Conservation (phyloP, 176 grass and related monocot species). For the Rhynchospora tenuis region DNA sequence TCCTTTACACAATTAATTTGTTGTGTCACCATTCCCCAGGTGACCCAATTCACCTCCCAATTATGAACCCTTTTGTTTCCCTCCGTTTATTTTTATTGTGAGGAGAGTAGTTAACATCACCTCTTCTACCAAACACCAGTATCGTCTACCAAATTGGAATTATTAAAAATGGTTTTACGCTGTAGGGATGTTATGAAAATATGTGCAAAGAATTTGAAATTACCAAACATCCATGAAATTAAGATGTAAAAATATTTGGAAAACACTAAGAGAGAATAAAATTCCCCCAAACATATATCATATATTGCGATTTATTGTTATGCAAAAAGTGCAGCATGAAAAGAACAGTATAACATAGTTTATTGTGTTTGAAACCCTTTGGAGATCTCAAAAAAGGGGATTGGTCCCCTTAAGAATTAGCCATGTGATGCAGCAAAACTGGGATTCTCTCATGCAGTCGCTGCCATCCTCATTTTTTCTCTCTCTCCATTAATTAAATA, state of each 20-base stretch:
- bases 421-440: slow-evolving; percentile 1
- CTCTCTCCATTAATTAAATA: background rate
- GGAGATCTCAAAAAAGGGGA: slow-evolving; percentile 4
- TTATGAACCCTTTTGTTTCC: background rate
- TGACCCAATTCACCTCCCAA: background rate
- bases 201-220: too few species aligned
- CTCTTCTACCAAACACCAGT: too few species aligned
- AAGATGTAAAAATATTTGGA: background rate
- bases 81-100: too few species aligned
- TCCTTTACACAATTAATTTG: background rate
- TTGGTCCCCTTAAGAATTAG: slow-evolving; percentile 2
- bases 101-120: too few species aligned
- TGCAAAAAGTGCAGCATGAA: background rate
- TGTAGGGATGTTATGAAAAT: too few species aligned
- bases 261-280: background rate
- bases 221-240: too few species aligned
- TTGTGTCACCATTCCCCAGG: slow-evolving; percentile 24
- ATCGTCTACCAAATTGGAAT: too few species aligned
- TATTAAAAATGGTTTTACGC: too few species aligned
- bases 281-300: background rate
- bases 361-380: background rate
- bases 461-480: background rate
- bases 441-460: background rate
- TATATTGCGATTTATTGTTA: background rate
- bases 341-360: background rate